phyloP scores from a whole-genome alignment of 2,329 filamentous ascomycete genomes.

The Nectriaceae sp. region DNA sequence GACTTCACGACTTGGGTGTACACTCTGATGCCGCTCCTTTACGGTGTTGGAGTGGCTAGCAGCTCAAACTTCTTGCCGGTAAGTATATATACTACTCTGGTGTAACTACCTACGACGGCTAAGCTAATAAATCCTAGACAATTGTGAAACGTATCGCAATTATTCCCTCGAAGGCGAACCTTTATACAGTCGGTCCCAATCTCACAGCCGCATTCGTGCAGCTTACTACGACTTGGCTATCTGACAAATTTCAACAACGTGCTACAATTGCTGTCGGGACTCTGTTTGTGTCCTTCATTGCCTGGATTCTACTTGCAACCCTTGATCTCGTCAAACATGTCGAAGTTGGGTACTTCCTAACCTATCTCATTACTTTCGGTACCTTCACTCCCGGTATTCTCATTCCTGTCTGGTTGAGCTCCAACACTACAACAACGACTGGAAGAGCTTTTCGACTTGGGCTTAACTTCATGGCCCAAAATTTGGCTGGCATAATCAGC shows the following conservation, averaged over 20 bases:
- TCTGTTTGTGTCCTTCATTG: slow-evolving; percentile 10
- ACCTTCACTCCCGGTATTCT: slow-evolving; percentile 20
- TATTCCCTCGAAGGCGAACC: slow-evolving; percentile 11
- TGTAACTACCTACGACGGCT: not conserved
- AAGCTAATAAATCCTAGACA: not conserved
- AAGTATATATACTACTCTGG: not conserved
- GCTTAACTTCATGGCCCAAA: slow-evolving; percentile 12
- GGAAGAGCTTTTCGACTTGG: slow-evolving; percentile 9
- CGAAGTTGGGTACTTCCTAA: slow-evolving; percentile 25
- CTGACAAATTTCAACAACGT: slow-evolving; percentile 18
- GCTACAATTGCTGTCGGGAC: not conserved
- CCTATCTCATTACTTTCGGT: slow-evolving; percentile 23
- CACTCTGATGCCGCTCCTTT: slow-evolving; percentile 25
- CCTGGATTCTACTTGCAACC: slow-evolving; percentile 21
- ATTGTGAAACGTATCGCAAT: not conserved
- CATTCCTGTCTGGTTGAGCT: slow-evolving; percentile 10
- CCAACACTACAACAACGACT: slow-evolving; percentile 12
- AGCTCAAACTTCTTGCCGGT: not conserved
- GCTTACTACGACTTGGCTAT: slow-evolving; percentile 17
- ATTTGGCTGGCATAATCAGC: slow-evolving; percentile 11
- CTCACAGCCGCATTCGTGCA: slow-evolving; percentile 19
- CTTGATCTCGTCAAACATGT: slow-evolving; percentile 19
- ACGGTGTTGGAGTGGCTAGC: slow-evolving; percentile 27
- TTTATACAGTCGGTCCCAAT: slow-evolving; percentile 29
- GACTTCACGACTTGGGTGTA: slow-evolving; percentile 27